These are phyloP conservation scores for Symbiodinium pilosum DNA, from an alignment of 73 alveolate genomes.

Conservation along the genomic window DNA sequence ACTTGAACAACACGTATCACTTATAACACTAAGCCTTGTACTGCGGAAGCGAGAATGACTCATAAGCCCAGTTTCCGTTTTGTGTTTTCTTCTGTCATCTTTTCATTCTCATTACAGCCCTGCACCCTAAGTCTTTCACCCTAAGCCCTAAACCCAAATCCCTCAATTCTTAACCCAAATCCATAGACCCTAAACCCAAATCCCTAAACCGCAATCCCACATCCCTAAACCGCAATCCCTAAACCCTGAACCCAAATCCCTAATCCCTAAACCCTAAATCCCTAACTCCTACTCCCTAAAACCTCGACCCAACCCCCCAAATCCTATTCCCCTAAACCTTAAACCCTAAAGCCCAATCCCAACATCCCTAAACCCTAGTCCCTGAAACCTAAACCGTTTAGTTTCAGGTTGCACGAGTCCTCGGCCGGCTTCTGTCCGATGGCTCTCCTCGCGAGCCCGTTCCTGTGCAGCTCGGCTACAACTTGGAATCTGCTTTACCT, in stretches of 20 bases:
- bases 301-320: not conserved
- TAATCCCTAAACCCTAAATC: not conserved
- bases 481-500: not conserved
- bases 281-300: too few relatives aligned
- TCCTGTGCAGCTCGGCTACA: not conserved
- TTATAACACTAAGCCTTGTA: too few relatives aligned
- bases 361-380: not conserved
- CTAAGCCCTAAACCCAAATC: not conserved
- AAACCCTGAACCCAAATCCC: not conserved
- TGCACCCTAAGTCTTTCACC: too few relatives aligned
- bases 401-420: not conserved
- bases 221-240: not conserved
- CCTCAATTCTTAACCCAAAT: not conserved
- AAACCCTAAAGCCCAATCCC: not conserved
- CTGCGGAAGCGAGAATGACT: too few relatives aligned
- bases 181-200: not conserved
- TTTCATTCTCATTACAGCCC: too few relatives aligned
- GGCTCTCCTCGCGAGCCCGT: not conserved
- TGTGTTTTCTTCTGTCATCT: too few relatives aligned
- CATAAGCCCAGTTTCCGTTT: too few relatives aligned
- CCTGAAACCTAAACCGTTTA: not conserved
- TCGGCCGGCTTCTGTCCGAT: not conserved
- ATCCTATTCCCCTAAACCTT: not conserved
- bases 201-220: not conserved
- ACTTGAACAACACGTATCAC: too few relatives aligned